Percentiles rank a stretch among this genome's conserved stretches.
These are phyloP conservation scores for Ocimum tenuiflorum DNA, from an alignment of 257 asterid genomes.

Conservation along the genomic window DNA sequence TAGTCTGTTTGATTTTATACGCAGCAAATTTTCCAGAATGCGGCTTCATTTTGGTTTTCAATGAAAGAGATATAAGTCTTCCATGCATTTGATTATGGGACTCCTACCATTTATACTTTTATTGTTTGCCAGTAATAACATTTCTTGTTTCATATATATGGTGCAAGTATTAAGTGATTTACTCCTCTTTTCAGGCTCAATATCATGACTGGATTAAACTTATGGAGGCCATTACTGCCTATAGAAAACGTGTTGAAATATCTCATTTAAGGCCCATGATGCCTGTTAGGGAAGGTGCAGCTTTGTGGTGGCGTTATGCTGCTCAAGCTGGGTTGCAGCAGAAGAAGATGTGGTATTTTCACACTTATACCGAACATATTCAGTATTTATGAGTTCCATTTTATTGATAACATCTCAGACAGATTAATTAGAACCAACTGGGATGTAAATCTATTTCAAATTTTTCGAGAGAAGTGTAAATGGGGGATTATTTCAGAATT, in stretches of 20 bases:
- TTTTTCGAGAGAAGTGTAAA: not conserved
- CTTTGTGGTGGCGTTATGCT: constrained; percentile 95
- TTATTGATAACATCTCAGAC: constrained; percentile 5
- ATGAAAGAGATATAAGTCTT: not conserved
- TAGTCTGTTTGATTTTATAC: not conserved
- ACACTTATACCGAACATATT: constrained; percentile 10
- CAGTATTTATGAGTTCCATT: constrained; percentile 12
- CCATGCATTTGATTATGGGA: not conserved
- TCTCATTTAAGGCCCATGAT: constrained; percentile 85
- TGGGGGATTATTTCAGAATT: not conserved
- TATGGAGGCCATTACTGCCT: constrained; percentile 86
- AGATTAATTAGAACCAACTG: not conserved
- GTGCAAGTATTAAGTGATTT: not conserved
- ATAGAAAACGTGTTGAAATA: constrained; percentile 64
- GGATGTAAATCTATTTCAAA: not conserved
- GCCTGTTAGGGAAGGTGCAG: constrained; percentile 53
- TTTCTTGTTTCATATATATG: not conserved
- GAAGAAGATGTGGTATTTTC: constrained; percentile 77
- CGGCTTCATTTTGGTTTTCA: not conserved
- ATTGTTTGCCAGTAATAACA: not conserved
- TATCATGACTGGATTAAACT: constrained; percentile 99
- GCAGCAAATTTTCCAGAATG: no score
- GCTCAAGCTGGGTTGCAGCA: constrained; percentile 86
- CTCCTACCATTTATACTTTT: not conserved
- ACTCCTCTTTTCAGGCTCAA: constrained; percentile 59